Conservation (phyloP, 176 grass and related monocot genomes). For the Echinochloa phyllopogon region DNA sequence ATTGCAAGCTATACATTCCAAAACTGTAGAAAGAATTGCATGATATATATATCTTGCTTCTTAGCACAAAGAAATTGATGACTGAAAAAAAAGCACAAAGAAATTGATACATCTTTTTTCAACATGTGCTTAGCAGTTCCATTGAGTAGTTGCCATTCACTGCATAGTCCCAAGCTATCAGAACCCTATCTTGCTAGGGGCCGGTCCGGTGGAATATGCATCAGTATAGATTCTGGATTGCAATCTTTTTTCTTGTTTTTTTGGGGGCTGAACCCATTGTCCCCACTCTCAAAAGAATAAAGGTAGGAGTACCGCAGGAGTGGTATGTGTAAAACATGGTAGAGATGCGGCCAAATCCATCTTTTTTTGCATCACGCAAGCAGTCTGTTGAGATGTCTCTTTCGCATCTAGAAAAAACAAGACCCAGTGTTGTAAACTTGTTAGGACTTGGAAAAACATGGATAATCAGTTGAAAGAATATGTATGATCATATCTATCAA, state of each 20-base stretch:
- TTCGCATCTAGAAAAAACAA: neutral
- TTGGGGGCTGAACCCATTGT: neutral
- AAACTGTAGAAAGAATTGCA: neutral
- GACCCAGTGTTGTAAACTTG: neutral
- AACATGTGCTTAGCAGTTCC: neutral
- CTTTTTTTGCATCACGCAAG: neutral
- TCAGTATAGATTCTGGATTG: neutral
- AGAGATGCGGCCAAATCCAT: neutral
- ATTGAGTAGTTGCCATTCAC: neutral
- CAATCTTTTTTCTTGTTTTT: neutral
- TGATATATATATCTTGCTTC: neutral
- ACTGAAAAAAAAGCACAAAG: no score
- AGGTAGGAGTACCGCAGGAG: neutral
- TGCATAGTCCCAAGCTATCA: neutral
- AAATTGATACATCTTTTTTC: neutral
- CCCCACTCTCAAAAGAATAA: neutral
- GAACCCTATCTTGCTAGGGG: neutral
- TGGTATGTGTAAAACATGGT: neutral
- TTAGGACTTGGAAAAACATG: neutral
- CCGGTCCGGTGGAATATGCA: neutral
- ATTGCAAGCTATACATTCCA: neutral
- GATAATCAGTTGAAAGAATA: neutral
- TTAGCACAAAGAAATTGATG: neutral
- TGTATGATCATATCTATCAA: neutral
- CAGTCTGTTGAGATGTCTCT: neutral